These are phyloP conservation scores for Fusarium compactum DNA, from an alignment of 2,329 filamentous ascomycete genomes.

Conservation along the genomic window DNA sequence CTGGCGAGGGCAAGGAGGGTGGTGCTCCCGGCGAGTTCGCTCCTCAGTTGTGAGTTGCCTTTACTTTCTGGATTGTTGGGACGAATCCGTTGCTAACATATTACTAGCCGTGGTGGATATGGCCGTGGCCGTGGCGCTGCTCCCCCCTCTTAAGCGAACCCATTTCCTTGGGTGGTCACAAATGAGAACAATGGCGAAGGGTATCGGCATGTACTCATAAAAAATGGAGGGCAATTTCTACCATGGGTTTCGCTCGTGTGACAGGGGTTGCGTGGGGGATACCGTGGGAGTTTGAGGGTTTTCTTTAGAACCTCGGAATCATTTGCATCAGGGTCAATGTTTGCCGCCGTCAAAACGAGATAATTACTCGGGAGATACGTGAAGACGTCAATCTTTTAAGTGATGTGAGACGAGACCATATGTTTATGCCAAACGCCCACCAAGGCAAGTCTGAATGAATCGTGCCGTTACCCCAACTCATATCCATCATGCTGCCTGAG, in stretches of 20 bases:
- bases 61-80: background rate
- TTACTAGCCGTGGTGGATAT: conserved; percentile 80
- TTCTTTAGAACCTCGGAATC: conserved; percentile 62
- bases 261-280: conserved; percentile 56
- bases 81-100: conserved; percentile 52
- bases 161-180: conserved; percentile 58
- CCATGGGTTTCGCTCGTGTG: conserved; percentile 56
- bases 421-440: conserved; percentile 22
- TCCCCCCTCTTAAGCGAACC: conserved; percentile 71
- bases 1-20: conserved; percentile 89
- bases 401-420: conserved; percentile 42
- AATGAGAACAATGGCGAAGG: conserved; percentile 59
- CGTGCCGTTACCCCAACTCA: conserved; percentile 9
- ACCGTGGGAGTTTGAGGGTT: conserved; percentile 61
- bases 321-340: conserved; percentile 61
- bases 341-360: conserved; percentile 54
- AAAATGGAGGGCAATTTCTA: conserved; percentile 58
- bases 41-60: conserved; percentile 81
- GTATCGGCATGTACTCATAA: conserved; percentile 63
- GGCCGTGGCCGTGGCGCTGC: conserved; percentile 87
- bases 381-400: conserved; percentile 44
- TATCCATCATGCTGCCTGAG: conserved; percentile 1
- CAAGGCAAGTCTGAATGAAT: conserved; percentile 29
- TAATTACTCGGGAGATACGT: conserved; percentile 49
- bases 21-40: conserved; percentile 92